Conservation (phyloP, 164 flowering plant species). For the Chimonanthus salicifolius region DNA sequence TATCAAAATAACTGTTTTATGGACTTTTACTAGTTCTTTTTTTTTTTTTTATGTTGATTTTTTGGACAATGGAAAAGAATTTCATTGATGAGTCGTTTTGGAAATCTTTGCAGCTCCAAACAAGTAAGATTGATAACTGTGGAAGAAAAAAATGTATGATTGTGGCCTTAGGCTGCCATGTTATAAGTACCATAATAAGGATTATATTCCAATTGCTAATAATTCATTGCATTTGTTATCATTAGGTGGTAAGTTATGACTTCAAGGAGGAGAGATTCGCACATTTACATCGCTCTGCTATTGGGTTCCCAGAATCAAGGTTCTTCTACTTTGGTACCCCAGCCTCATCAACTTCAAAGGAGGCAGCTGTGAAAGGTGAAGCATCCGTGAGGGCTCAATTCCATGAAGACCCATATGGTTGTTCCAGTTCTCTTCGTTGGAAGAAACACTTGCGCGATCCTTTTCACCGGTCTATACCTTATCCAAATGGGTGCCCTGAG, state of each 20-base stretch:
- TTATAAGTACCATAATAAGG: no score
- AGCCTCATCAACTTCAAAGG: conserved; percentile 53
- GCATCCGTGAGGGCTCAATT: conserved; percentile 75
- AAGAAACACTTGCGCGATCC: conserved; percentile 83
- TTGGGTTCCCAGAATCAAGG: conserved; percentile 69
- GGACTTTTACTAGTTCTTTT: no score
- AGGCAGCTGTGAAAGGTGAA: conserved; percentile 76
- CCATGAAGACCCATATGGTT: conserved; percentile 81
- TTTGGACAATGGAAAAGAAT: no score
- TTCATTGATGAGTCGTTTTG: no score
- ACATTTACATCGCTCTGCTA: conserved; percentile 77
- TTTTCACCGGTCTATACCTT: conserved; percentile 84
- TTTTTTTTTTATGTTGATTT: no score
- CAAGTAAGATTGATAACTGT: no score
- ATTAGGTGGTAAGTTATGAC: conserved; percentile 86
- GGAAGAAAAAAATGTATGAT: no score
- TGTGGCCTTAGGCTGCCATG: no score
- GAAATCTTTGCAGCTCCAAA: no score
- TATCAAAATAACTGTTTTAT: no score
- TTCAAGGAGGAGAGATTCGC: conserved; percentile 89
- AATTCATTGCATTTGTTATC: not conserved
- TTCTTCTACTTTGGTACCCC: conserved; percentile 82
- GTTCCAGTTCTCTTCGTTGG: conserved; percentile 58
- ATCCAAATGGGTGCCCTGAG: conserved; percentile 90
- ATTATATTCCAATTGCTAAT: no score